Percentiles rank a stretch among this genome's conserved stretches.
phyloP scores from a whole-genome alignment of 495 filamentous ascomycete species.

The Hypoxylon trugodes region DNA sequence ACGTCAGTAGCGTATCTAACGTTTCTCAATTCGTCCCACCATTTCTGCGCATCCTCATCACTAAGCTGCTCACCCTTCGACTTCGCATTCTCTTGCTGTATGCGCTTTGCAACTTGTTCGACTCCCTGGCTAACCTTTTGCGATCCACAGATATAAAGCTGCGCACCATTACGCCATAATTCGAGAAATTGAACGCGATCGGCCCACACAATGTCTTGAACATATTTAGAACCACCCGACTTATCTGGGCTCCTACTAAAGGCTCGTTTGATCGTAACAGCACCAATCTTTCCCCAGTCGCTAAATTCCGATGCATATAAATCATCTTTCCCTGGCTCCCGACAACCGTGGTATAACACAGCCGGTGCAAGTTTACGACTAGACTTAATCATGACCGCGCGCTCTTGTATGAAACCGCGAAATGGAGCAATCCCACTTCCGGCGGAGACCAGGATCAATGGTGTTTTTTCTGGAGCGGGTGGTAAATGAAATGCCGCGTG shows the following conservation, averaged over 20 bases:
- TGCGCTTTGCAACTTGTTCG: constrained; percentile 58
- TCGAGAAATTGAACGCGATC: constrained; percentile 58
- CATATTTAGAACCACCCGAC: constrained; percentile 53
- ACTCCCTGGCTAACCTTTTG: constrained; percentile 24
- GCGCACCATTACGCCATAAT: constrained; percentile 60
- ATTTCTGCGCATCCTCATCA: constrained; percentile 56
- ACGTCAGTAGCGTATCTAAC: constrained; percentile 70
- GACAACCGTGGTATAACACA: constrained; percentile 67
- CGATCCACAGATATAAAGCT: constrained; percentile 70
- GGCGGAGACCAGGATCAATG: constrained; percentile 68
- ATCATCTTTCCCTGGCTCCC: constrained; percentile 60
- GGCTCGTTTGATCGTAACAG: constrained; percentile 61
- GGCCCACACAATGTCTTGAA: constrained; percentile 66
- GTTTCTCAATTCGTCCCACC: constrained; percentile 61
- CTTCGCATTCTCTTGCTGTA: constrained; percentile 57
- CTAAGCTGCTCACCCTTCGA: constrained; percentile 13
- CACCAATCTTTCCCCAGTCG: constrained; percentile 61
- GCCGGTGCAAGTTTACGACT: constrained; percentile 50
- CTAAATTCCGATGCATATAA: constrained; percentile 63
- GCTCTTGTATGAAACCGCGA: constrained; percentile 70
- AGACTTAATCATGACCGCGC: constrained; percentile 58
- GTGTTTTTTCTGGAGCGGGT: constrained; percentile 56
- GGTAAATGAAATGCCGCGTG: constrained; percentile 72
- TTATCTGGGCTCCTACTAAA: constrained; percentile 45
- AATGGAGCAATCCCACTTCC: constrained; percentile 68